phyloP scores from a whole-genome alignment of 1,139 yeast species.

The Debaryomyces singareniensis region DNA sequence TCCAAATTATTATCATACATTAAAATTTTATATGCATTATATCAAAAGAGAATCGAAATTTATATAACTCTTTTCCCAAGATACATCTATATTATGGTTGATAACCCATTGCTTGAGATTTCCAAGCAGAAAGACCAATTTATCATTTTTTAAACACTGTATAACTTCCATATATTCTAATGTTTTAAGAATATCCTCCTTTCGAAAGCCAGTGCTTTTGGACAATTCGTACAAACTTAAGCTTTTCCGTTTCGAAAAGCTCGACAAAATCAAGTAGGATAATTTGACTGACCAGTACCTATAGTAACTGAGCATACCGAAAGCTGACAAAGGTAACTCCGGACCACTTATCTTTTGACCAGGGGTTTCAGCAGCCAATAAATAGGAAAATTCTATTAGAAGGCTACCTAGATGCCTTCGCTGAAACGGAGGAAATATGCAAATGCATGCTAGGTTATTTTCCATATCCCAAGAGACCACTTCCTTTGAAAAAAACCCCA shows the following conservation, averaged over 20 bases:
- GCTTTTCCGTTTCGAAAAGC: constrained; percentile 9
- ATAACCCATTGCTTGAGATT: constrained; percentile 26
- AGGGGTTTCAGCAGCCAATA: constrained; percentile 49
- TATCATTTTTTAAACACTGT: constrained; percentile 10
- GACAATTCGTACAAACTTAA: constrained; percentile 52
- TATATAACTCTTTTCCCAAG: constrained; percentile 18
- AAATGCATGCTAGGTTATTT: constrained; percentile 78
- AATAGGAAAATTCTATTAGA: constrained; percentile 78
- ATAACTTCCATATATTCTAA: constrained; percentile 57
- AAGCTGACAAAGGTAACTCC: constrained; percentile 81
- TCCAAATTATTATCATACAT: neutral
- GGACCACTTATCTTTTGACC: constrained; percentile 69
- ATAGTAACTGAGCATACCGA: constrained; percentile 68
- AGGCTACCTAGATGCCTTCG: constrained; percentile 70
- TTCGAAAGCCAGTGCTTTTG: constrained; percentile 58
- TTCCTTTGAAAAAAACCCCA: constrained; percentile 94
- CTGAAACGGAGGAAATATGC: constrained; percentile 91
- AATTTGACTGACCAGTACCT: constrained; percentile 65
- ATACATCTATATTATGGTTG: constrained; percentile 17
- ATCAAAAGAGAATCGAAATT: constrained; percentile 23
- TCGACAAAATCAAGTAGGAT: constrained; percentile 13
- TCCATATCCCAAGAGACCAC: constrained; percentile 76
- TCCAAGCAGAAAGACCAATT: constrained; percentile 13
- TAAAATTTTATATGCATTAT: constrained; percentile 4
- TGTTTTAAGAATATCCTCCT: constrained; percentile 61